These are phyloP conservation scores for Castanea crenata DNA, from an alignment of 306 rosid species.

Conservation along the genomic window DNA sequence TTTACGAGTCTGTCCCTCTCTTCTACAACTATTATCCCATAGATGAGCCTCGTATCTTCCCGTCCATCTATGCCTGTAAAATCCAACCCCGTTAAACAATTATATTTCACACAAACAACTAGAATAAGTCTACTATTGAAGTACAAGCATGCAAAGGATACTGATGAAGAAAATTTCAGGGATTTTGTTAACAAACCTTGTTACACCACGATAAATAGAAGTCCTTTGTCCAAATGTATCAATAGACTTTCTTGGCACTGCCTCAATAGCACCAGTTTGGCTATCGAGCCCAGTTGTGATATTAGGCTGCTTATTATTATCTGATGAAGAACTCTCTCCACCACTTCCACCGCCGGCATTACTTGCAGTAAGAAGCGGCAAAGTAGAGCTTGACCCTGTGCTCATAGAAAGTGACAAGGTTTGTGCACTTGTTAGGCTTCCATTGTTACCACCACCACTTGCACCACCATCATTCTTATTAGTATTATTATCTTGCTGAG, in stretches of 20 bases:
- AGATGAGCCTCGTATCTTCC: conserved; percentile 96
- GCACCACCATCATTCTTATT: conserved; percentile 15
- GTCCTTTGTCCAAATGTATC: conserved; percentile 95
- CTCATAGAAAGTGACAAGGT: conserved; percentile 80
- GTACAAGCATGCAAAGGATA: neutral
- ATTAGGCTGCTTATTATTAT: conserved; percentile 42
- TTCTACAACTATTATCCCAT: conserved; percentile 95
- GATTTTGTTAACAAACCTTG: conserved; percentile 45
- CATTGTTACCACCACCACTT: conserved; percentile 2
- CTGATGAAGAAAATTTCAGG: neutral
- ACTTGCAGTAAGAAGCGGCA: conserved; percentile 35
- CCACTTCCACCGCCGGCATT: conserved; percentile 24
- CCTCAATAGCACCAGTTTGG: conserved; percentile 37
- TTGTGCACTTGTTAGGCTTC: conserved; percentile 31
- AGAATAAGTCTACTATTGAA: neutral
- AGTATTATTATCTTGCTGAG: conserved; percentile 18
- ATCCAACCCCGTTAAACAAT: neutral
- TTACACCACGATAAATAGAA: conserved; percentile 95
- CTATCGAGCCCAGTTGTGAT: conserved; percentile 13
- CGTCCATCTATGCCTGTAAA: conserved; percentile 86
- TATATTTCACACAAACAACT: neutral
- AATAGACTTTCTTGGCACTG: conserved; percentile 57
- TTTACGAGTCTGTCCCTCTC: conserved; percentile 96
- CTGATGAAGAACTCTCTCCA: conserved; percentile 52
- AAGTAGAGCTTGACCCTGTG: conserved; percentile 52